Evolutionary conservation across 2,329 filamentous ascomycete species (phyloP).

Genomic region (Fulvia fulva): DNA sequence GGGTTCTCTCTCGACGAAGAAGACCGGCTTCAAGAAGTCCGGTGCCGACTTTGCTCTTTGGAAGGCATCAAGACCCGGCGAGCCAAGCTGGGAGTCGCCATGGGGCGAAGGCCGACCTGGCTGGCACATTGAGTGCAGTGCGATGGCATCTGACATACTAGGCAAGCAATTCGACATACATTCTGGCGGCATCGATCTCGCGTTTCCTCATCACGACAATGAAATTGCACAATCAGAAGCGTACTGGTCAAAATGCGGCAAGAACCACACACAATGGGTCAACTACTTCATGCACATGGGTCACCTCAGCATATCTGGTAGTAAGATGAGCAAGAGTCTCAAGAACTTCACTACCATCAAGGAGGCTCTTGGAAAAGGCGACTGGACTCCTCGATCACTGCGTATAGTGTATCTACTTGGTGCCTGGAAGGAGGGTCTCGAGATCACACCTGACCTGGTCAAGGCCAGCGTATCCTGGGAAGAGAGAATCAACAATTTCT

Average conservation of each 20-base stretch:
- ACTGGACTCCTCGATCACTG: conserved; percentile 75
- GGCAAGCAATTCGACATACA: conserved; percentile 87
- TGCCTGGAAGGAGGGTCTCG: conserved; percentile 84
- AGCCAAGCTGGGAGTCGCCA: conserved; percentile 82
- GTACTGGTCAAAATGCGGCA: conserved; percentile 57
- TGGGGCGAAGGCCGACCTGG: conserved; percentile 88
- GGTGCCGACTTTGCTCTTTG: conserved; percentile 86
- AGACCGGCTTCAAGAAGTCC: conserved; percentile 63
- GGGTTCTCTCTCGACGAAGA: conserved; percentile 62
- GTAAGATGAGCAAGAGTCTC: conserved; percentile 92
- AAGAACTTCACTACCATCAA: conserved; percentile 96
- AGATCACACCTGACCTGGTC: conserved; percentile 76
- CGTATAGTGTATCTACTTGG: conserved; percentile 84
- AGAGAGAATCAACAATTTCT: conserved; percentile 68
- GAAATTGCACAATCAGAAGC: conserved; percentile 87
- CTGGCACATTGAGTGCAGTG: conserved; percentile 97
- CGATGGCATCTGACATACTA: conserved; percentile 88
- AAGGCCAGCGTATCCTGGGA: conserved; percentile 75
- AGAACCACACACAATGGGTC: conserved; percentile 65
- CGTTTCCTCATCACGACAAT: conserved; percentile 90
- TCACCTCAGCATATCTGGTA: conserved; percentile 80
- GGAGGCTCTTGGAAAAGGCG: conserved; percentile 65
- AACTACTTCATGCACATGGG: conserved; percentile 97
- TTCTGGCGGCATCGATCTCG: conserved; percentile 85
- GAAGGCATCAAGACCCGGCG: conserved; percentile 88